These are phyloP conservation scores for Trebouxia sp. DNA, from an alignment of 139 green algal genomes.

Conservation along the genomic window DNA sequence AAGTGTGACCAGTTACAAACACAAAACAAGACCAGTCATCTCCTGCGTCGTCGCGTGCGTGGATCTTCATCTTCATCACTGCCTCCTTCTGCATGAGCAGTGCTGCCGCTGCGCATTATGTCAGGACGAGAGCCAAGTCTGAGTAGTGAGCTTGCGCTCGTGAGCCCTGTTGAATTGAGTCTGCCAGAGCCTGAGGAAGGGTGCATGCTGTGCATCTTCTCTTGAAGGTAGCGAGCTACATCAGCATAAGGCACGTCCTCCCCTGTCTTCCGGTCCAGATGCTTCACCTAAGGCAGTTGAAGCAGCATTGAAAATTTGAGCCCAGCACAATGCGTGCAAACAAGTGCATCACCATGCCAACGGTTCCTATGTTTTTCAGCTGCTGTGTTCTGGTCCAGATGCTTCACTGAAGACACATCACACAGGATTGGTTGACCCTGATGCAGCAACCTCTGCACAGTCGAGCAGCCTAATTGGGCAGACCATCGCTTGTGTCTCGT, in stretches of 20 bases:
- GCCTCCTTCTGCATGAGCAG: background rate
- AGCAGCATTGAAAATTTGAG: background rate
- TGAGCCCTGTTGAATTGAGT: background rate
- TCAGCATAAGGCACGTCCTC: conserved; percentile 55
- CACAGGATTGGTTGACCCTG: background rate
- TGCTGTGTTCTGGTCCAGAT: background rate
- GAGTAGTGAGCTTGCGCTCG: background rate
- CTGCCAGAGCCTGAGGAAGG: background rate
- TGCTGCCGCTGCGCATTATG: background rate
- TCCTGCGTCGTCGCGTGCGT: background rate
- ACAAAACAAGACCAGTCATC: background rate
- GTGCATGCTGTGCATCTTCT: conserved; percentile 26
- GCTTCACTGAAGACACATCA: background rate
- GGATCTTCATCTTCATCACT: conserved; percentile 26
- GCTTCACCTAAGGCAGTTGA: conserved; percentile 44
- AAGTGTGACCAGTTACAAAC: background rate
- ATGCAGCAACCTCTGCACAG: background rate
- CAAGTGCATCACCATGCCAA: background rate
- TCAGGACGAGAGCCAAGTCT: conserved; percentile 20
- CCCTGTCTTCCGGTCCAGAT: conserved; percentile 51
- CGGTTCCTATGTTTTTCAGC: background rate
- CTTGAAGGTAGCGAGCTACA: conserved; percentile 47
- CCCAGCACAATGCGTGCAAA: background rate
- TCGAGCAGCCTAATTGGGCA: background rate
- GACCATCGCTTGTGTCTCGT: background rate